Evolutionary conservation across 257 asterid genomes (phyloP), one percentile per base, ranked within the genome.

Genomic region (Solanum microdontum): DNA sequence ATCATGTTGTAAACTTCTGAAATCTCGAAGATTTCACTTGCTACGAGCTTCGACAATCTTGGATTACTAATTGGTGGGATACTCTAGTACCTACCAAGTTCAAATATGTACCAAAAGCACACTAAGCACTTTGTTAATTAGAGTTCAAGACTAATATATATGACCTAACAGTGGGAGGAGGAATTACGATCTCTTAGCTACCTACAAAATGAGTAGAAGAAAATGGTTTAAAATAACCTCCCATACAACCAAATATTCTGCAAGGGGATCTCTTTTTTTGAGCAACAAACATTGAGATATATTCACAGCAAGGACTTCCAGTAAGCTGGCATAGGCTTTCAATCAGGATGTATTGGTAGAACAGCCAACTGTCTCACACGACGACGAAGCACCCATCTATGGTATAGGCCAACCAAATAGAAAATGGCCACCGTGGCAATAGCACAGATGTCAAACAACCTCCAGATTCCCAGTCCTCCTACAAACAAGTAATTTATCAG

Each of bases 391-490:
- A 89, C 58, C 89, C 90, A 92, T 69, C 91, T 90, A 60, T 87
- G 89, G 87, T 84, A 91, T n/a, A 90, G 15, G 24, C 95, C 92
- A 10, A 88, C 39, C 24, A 87, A 21, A 70, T 89, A 90, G 37
- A 91, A 86, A 34, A 58, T 62, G 73, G 86, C 51, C 12, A 92
- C 89, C 24, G 90, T 48, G 66, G 91, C 15, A 70, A 91, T 88
- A 26, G 95, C 91, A 4, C 90, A 88, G 79, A 91, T 23, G 80
- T 93, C 93, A 24, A 94, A 92, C 87, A 82, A 82, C 60, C 91
- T 89, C 66, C 90, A 92, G 36, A 94, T 91, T 66, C 96, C 96
- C 21, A 91, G 51, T 21, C 94, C 91, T 74, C 96, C 96, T 93
- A 92, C 75, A 26, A 60, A 87, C 70, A 82, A 30, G 28, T 30